Percentiles rank a stretch among this genome's conserved stretches.
phyloP scores from a whole-genome alignment of 345 rosid genomes.

The Arabidopsis thaliana region DNA sequence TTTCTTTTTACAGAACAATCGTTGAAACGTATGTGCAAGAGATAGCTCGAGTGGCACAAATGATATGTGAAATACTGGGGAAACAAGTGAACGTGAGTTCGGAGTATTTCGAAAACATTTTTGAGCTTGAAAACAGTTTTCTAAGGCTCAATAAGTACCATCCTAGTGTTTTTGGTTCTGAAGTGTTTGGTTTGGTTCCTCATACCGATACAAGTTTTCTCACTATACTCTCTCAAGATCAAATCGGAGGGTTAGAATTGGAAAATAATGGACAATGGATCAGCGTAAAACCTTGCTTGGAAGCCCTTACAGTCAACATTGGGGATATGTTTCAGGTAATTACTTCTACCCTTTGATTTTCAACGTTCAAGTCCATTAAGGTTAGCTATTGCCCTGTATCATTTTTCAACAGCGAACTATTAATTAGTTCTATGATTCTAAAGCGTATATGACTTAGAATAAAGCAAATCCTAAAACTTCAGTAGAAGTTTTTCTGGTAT shows the following conservation, averaged over 20 bases:
- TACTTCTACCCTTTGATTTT: background rate
- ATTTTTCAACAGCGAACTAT: background rate
- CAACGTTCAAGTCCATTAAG: background rate
- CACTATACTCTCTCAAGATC: slow-evolving; percentile 67
- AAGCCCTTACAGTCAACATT: slow-evolving; percentile 63
- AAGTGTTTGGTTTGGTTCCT: slow-evolving; percentile 69
- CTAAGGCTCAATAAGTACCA: slow-evolving; percentile 80
- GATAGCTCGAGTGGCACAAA: slow-evolving; percentile 52
- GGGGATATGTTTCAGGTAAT: slow-evolving; percentile 86
- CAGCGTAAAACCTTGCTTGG: slow-evolving; percentile 60
- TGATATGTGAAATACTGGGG: slow-evolving; percentile 53
- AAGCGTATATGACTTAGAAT: background rate
- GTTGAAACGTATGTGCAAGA: slow-evolving; percentile 48
- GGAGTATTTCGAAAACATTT: slow-evolving; percentile 56
- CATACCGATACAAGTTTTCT: slow-evolving; percentile 79
- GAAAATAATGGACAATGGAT: slow-evolving; percentile 66
- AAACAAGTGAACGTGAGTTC: slow-evolving; percentile 50
- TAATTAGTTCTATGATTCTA: background rate
- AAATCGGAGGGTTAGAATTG: slow-evolving; percentile 70
- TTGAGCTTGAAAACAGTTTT: slow-evolving; percentile 48
- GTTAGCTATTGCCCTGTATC: background rate
- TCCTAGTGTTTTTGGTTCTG: slow-evolving; percentile 56
- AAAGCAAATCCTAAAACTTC: background rate
- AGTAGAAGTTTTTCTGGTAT: background rate
- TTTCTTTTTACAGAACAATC: slow-evolving; percentile 46